Evolutionary conservation across 306 rosid genomes (phyloP).

Genomic region (Carpinus fangiana): DNA sequence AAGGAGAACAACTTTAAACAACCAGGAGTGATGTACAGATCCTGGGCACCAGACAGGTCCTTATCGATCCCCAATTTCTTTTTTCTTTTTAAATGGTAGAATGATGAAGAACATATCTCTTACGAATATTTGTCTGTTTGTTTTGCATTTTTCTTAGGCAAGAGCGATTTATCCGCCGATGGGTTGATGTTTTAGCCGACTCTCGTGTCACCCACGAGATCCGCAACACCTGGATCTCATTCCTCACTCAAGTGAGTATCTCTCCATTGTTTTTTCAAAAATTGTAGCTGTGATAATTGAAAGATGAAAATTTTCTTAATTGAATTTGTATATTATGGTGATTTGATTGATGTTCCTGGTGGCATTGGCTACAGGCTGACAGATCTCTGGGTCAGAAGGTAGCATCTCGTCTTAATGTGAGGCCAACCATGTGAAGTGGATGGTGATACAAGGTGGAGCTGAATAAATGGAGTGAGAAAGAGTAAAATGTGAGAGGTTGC

Average conservation of each 20-base stretch:
- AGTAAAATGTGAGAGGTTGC: background rate
- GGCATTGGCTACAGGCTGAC: constrained; percentile 34
- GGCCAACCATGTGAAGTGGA: constrained; percentile 41
- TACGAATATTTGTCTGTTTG: background rate
- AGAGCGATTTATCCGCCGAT: constrained; percentile 67
- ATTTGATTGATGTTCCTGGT: background rate
- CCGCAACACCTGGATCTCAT: constrained; percentile 55
- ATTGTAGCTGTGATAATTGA: background rate
- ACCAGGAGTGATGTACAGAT: constrained; percentile 85
- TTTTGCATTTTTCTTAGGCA: constrained; percentile 53
- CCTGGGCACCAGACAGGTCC: constrained; percentile 85
- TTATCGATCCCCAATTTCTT: background rate
- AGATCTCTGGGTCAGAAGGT: constrained; percentile 54
- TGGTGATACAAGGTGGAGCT: background rate
- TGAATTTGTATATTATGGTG: background rate
- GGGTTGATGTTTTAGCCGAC: constrained; percentile 72
- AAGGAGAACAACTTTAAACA: constrained; percentile 92
- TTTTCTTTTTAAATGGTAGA: too few relatives aligned
- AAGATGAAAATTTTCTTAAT: background rate
- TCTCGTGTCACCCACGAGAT: constrained; percentile 84
- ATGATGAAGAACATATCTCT: too few relatives aligned
- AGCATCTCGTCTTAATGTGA: constrained; percentile 54
- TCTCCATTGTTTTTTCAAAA: background rate
- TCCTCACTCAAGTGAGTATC: constrained; percentile 53
- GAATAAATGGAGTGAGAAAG: background rate